Evolutionary conservation across 1,284 basidiomycete species (phyloP).

Genomic region (Heterobasidion annosum): DNA sequence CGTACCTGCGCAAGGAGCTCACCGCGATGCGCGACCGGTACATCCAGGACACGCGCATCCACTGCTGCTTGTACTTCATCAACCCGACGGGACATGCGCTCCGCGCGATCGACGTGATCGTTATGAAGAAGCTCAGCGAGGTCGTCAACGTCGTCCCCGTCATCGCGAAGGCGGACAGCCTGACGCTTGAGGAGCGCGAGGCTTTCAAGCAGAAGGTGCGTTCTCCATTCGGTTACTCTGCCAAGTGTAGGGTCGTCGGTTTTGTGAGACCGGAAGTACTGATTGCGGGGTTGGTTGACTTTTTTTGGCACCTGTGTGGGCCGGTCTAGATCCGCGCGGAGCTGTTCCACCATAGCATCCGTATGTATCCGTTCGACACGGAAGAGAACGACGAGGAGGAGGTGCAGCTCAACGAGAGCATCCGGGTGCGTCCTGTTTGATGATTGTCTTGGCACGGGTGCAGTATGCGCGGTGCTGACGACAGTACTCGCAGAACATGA

Average conservation of each 20-base stretch:
- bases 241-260: not conserved
- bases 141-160: constrained; percentile 99
- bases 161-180: constrained; percentile 95
- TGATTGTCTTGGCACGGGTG: not conserved
- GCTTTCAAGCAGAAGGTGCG: constrained; percentile 85
- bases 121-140: constrained; percentile 98
- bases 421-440: constrained; percentile 54
- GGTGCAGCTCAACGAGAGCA: constrained; percentile 82
- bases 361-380: constrained; percentile 94
- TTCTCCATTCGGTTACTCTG: not conserved
- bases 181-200: constrained; percentile 91
- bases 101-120: constrained; percentile 92
- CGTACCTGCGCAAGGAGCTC: constrained; percentile 97
- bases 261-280: not conserved
- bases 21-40: constrained; percentile 98
- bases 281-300: not conserved
- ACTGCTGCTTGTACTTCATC: constrained; percentile 98
- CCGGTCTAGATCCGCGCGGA: constrained; percentile 80
- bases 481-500: constrained; percentile 55
- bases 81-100: constrained; percentile 93
- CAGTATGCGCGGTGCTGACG: not conserved
- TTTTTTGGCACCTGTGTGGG: no score
- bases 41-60: constrained; percentile 97
- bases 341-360: constrained; percentile 88
- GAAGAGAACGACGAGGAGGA: constrained; percentile 95